Percentiles rank a stretch among this genome's conserved stretches.
Conservation (phyloP, 2,329 filamentous ascomycete species). For the Colletotrichum eremochloae region DNA sequence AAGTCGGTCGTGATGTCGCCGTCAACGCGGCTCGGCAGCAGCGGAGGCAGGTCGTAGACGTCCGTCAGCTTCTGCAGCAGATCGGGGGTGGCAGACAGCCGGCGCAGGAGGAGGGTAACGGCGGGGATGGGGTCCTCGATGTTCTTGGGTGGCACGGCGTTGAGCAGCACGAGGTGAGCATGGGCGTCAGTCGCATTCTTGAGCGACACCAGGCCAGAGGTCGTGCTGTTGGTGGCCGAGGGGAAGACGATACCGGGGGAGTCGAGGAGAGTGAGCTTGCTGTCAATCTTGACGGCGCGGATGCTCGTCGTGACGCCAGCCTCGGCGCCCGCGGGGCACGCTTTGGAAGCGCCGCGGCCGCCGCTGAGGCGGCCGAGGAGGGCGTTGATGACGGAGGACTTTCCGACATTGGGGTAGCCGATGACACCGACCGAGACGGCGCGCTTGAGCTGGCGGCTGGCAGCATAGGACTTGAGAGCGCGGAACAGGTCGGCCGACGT, state of each 20-base stretch:
- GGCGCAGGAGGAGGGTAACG: constrained; percentile 84
- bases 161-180: constrained; percentile 87
- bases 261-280: constrained; percentile 92
- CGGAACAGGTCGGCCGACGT: constrained; percentile 89
- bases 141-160: constrained; percentile 92
- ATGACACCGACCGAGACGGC: constrained; percentile 93
- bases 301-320: constrained; percentile 92
- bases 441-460: constrained; percentile 86
- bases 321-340: constrained; percentile 90
- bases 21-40: constrained; percentile 74
- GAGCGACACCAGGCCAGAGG: constrained; percentile 59
- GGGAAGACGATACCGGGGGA: constrained; percentile 97
- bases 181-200: constrained; percentile 79
- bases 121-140: constrained; percentile 94
- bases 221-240: constrained; percentile 63
- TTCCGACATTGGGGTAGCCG: constrained; percentile 95
- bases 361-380: constrained; percentile 82
- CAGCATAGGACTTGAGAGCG: constrained; percentile 89
- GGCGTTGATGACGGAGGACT: constrained; percentile 96
- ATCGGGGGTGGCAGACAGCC: constrained; percentile 79
- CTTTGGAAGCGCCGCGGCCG: constrained; percentile 70
- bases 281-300: constrained; percentile 92
- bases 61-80: constrained; percentile 84
- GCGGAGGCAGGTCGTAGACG: constrained; percentile 86
- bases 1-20: constrained; percentile 90